phyloP scores from a whole-genome alignment of 2,329 filamentous ascomycete genomes.

The Didymella sp. region DNA sequence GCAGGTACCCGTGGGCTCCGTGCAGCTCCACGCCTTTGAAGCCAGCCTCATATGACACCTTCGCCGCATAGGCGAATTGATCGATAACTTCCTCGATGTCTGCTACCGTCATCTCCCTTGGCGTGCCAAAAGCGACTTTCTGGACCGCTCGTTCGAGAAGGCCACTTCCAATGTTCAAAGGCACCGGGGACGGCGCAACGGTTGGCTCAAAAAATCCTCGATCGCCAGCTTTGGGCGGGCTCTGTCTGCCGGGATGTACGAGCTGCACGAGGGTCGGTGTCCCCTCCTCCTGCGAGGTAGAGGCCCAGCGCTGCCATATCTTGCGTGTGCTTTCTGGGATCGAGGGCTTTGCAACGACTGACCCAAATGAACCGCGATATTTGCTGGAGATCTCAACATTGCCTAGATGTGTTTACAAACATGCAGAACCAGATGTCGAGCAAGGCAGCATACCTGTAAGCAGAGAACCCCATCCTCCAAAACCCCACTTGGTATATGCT shows the following conservation, averaged over 20 bases:
- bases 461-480: conserved; percentile 53
- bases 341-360: conserved; percentile 15
- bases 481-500: conserved; percentile 59
- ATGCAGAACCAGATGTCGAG: neutral
- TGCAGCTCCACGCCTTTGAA: conserved; percentile 64
- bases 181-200: conserved; percentile 54
- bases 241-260: conserved; percentile 67
- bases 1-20: conserved; percentile 59
- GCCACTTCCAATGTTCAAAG: conserved; percentile 35
- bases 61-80: conserved; percentile 64
- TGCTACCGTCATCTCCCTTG: conserved; percentile 58
- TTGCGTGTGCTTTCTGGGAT: conserved; percentile 50
- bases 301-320: conserved; percentile 26
- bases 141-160: conserved; percentile 56
- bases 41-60: conserved; percentile 57
- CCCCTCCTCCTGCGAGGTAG: conserved; percentile 53
- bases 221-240: conserved; percentile 50
- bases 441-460: conserved; percentile 50
- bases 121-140: conserved; percentile 50
- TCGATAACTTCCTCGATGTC: conserved; percentile 64
- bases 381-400: conserved; percentile 68
- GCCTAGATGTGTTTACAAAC: conserved; percentile 43
- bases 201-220: conserved; percentile 46
- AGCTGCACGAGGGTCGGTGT: conserved; percentile 61
- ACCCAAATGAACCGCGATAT: conserved; percentile 54